These are phyloP conservation scores for Myxozyma lipomycoides DNA, from an alignment of 805 yeast genomes.

Conservation along the genomic window DNA sequence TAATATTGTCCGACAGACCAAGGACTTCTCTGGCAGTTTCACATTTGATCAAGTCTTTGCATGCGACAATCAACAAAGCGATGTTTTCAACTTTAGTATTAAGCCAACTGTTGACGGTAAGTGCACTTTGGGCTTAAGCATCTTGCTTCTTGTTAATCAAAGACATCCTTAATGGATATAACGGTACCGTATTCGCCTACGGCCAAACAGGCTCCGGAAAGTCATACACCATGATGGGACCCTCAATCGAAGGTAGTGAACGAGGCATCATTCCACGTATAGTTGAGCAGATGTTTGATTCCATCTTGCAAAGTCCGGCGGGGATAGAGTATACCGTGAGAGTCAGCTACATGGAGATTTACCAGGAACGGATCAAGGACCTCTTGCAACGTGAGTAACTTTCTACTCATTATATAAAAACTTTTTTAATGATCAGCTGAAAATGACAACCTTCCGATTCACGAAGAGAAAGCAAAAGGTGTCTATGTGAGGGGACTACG, in stretches of 20 bases:
- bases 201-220: conserved; percentile 81
- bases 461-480: conserved; percentile 62
- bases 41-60: conserved; percentile 65
- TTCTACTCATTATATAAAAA: not conserved
- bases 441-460: conserved; percentile 47
- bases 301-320: conserved; percentile 45
- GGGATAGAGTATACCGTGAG: conserved; percentile 62
- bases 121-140: not conserved
- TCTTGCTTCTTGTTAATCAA: not conserved
- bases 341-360: conserved; percentile 75
- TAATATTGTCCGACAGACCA: conserved; percentile 8
- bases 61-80: conserved; percentile 49
- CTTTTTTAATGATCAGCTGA: conserved; percentile 10
- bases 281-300: conserved; percentile 58
- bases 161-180: conserved; percentile 69
- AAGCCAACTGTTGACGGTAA: conserved; percentile 52
- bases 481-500: conserved; percentile 68
- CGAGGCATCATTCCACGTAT: conserved; percentile 72
- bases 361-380: conserved; percentile 73
- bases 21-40: conserved; percentile 38
- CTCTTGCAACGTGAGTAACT: conserved; percentile 45
- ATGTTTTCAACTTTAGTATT: conserved; percentile 57
- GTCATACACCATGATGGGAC: conserved; percentile 72
- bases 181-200: conserved; percentile 71
- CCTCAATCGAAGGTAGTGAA: conserved; percentile 40